A percentile compares a stretch with the other conserved stretches of the same genome.
Conservation (phyloP, 805 yeast genomes). For the Saccharomycopsis sp. region DNA sequence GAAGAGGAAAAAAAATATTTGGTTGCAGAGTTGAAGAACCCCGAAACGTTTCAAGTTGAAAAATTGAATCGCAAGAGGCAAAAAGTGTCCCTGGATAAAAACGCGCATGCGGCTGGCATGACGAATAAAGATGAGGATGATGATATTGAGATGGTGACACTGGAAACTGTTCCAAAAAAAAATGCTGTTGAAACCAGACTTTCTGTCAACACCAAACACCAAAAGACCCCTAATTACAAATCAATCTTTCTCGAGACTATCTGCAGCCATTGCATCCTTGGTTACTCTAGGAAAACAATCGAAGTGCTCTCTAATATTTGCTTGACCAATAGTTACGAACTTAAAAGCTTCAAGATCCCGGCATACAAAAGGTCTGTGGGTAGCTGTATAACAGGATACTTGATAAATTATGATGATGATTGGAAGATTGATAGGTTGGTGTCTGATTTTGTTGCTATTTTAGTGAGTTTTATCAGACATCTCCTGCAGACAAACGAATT, state of each 20-base stretch:
- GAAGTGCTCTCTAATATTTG: conserved; percentile 29
- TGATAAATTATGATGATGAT: conserved; percentile 34
- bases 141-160: no score
- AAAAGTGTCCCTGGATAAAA: no score
- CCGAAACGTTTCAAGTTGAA: no score
- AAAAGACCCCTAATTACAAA: conserved; percentile 34
- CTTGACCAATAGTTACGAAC: conserved; percentile 25
- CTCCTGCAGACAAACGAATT: conserved; percentile 15
- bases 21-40: conserved; percentile 37
- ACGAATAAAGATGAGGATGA: no score
- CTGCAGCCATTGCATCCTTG: conserved; percentile 30
- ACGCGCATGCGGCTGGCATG: no score
- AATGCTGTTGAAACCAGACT: no score
- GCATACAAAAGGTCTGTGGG: conserved; percentile 28
- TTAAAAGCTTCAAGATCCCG: conserved; percentile 25
- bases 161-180: no score
- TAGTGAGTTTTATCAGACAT: conserved; percentile 27
- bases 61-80: no score
- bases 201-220: no score
- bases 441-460: conserved; percentile 31
- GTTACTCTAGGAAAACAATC: conserved; percentile 28
- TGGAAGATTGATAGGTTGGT: conserved; percentile 43
- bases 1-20: conserved; percentile 51
- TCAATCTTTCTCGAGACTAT: conserved; percentile 32
- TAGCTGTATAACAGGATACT: conserved; percentile 31